Conservation (phyloP, 176 grass and related monocot genomes). For the Cenchrus fungigraminus region DNA sequence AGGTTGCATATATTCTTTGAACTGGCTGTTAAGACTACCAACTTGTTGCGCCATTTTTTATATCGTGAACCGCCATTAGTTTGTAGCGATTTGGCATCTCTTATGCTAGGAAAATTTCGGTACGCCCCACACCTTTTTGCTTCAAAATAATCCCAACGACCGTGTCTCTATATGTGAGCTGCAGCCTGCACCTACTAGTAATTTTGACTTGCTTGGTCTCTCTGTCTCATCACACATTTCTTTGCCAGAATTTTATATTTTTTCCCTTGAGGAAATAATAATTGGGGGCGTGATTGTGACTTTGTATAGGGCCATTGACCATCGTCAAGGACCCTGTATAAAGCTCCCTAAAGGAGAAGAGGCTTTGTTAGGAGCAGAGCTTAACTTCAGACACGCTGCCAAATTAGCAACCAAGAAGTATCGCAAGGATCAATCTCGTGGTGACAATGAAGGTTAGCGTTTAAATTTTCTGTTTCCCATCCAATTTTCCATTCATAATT, state of each 20-base stretch:
- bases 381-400: neutral
- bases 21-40: conserved; percentile 9
- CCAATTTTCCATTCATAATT: neutral
- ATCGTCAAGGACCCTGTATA: conserved; percentile 7
- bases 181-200: conserved; percentile 26
- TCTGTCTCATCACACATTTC: neutral
- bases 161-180: neutral
- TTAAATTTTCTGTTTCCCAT: neutral
- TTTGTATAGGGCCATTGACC: conserved; percentile 14
- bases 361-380: conserved; percentile 21
- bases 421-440: conserved; percentile 4
- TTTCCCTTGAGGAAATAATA: neutral
- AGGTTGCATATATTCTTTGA: neutral
- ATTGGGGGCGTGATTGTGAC: neutral
- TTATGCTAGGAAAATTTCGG: neutral
- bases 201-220: conserved; percentile 25
- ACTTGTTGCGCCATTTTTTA: conserved; percentile 27
- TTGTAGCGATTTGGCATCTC: conserved; percentile 21
- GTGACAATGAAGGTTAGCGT: conserved; percentile 46
- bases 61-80: neutral
- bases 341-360: conserved; percentile 7
- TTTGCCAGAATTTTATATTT: neutral
- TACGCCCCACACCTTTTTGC: neutral
- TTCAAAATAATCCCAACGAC: conserved; percentile 27
- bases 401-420: conserved; percentile 13